Evolutionary conservation across 2,329 filamentous ascomycete genomes (phyloP).

Genomic region (Beauveria rudraprayagi): DNA sequence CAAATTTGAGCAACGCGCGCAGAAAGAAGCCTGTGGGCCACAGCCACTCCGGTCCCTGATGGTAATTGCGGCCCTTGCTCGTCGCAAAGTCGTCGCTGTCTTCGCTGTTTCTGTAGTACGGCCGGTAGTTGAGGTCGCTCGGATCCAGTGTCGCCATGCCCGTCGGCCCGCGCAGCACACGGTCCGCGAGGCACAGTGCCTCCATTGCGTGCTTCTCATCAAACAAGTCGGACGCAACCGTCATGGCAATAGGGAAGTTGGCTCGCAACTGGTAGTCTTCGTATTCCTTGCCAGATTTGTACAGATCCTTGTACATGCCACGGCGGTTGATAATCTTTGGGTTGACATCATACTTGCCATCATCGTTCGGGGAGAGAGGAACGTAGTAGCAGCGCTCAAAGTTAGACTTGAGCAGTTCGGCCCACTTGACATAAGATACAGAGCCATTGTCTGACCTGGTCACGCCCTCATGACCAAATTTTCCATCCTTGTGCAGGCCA

Average conservation of each 20-base stretch:
- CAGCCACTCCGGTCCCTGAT: constrained; percentile 95
- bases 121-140: constrained; percentile 83
- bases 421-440: constrained; percentile 74
- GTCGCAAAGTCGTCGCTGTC: constrained; percentile 88
- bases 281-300: constrained; percentile 88
- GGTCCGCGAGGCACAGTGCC: constrained; percentile 74
- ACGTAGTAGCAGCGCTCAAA: constrained; percentile 94
- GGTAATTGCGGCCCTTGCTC: constrained; percentile 92
- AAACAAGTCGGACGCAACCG: constrained; percentile 84
- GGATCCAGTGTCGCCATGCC: constrained; percentile 97
- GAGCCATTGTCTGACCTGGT: constrained; percentile 50
- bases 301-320: constrained; percentile 97
- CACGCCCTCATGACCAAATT: constrained; percentile 68
- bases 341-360: constrained; percentile 73
- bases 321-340: constrained; percentile 72
- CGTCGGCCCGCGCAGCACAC: constrained; percentile 71
- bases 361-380: constrained; percentile 60
- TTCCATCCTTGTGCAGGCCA: constrained; percentile 55
- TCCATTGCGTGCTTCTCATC: constrained; percentile 67
- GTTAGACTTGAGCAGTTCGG: constrained; percentile 66
- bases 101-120: constrained; percentile 91
- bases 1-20: constrained; percentile 83
- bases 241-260: constrained; percentile 95
- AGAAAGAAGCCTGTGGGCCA: constrained; percentile 97
- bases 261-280: constrained; percentile 94